Conservation (phyloP, 192 early-diverging fungal genomes). For the Chytriomyces sp. region DNA sequence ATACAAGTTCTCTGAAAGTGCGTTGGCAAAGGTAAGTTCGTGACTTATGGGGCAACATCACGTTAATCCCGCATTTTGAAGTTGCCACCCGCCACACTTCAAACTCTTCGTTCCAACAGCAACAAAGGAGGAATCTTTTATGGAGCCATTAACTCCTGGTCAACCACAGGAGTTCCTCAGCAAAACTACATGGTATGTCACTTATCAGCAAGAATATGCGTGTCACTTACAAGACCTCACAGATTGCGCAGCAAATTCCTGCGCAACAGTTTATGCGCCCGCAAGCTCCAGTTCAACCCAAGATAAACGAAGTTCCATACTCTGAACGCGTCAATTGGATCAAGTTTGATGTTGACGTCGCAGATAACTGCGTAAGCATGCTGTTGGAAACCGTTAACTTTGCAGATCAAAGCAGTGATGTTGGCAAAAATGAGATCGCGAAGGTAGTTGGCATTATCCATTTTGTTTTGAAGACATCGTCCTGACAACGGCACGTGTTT, state of each 20-base stretch:
- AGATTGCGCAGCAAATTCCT: too few relatives aligned
- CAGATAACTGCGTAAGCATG: conserved; percentile 24
- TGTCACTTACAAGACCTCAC: too few relatives aligned
- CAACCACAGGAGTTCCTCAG: too few relatives aligned
- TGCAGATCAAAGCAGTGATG: conserved; percentile 18
- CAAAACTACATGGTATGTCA: too few relatives aligned
- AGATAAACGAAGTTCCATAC: background rate
- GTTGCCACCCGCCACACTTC: background rate
- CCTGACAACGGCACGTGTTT: background rate
- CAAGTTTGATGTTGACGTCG: conserved; percentile 17
- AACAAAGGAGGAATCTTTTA: background rate
- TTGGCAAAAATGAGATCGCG: conserved; percentile 30
- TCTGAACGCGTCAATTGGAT: conserved; percentile 36
- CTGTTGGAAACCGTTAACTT: conserved; percentile 24
- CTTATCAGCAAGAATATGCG: too few relatives aligned
- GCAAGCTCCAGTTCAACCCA: background rate
- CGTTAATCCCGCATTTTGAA: background rate
- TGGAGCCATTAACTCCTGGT: too few relatives aligned
- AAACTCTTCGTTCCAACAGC: background rate
- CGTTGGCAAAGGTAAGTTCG: conserved; percentile 5
- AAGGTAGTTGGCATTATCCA: background rate
- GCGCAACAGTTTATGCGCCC: too few relatives aligned
- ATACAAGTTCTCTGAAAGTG: background rate
- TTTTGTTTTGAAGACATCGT: background rate
- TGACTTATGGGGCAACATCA: background rate